phyloP scores from a whole-genome alignment of 148 eudicot species.

The Selenicereus undatus region DNA sequence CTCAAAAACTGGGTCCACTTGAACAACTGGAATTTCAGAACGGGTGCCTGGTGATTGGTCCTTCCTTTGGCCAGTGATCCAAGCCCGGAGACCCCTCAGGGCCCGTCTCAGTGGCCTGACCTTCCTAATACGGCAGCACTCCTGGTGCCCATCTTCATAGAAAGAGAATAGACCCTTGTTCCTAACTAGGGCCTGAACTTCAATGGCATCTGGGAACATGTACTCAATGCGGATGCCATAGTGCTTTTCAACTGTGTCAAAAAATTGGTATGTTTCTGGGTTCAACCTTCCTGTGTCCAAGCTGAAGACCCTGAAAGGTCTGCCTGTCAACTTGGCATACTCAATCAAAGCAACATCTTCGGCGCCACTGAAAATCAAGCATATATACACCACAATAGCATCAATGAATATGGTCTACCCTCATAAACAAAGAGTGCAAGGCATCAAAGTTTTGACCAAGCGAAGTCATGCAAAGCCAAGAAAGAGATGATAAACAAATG shows the following conservation, averaged over 20 bases:
- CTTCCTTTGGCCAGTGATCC: constrained; percentile 94
- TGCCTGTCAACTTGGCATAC: constrained; percentile 81
- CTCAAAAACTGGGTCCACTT: constrained; percentile 82
- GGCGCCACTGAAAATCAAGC: constrained; percentile 65
- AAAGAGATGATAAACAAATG: not conserved
- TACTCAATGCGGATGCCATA: constrained; percentile 77
- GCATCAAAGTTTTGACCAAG: not conserved
- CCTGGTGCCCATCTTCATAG: constrained; percentile 94
- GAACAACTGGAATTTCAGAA: constrained; percentile 82
- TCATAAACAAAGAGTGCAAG: not conserved
- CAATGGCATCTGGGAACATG: constrained; percentile 89
- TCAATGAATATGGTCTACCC: not conserved
- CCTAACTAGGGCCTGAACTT: constrained; percentile 77
- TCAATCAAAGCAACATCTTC: constrained; percentile 98
- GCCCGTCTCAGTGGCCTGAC: constrained; percentile 86
- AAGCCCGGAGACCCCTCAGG: constrained; percentile 78
- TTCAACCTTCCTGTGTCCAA: constrained; percentile 86
- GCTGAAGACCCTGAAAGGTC: constrained; percentile 86
- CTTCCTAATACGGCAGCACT: constrained; percentile 91
- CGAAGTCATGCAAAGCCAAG: not conserved
- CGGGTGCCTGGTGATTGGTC: constrained; percentile 96
- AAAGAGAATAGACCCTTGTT: constrained; percentile 86
- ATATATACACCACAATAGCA: not conserved
- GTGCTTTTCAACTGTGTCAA: constrained; percentile 68
- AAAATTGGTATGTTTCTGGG: constrained; percentile 78